Conservation (phyloP, 805 yeast species). For the Sungouiella blattae region DNA sequence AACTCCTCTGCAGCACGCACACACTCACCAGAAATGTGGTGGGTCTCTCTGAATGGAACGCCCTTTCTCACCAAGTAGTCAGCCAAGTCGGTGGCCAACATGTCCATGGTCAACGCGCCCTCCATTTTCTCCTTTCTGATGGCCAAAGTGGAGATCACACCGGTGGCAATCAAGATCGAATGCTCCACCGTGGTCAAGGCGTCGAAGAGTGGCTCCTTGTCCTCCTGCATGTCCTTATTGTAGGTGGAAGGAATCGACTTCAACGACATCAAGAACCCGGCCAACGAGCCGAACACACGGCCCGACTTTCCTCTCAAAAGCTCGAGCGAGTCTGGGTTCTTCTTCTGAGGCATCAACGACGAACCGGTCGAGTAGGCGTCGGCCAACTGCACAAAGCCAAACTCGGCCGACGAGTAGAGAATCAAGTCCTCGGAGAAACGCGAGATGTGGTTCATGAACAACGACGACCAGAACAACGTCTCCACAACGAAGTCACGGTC, state of each 20-base stretch:
- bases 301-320: conserved; percentile 96
- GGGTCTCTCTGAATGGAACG: conserved; percentile 98
- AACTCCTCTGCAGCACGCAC: conserved; percentile 85
- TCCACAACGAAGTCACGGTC: conserved; percentile 98
- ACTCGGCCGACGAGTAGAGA: conserved; percentile 95
- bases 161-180: conserved; percentile 91
- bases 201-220: conserved; percentile 97
- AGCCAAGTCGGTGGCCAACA: conserved; percentile 98
- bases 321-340: conserved; percentile 95
- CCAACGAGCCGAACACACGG: conserved; percentile 89
- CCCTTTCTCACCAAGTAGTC: conserved; percentile 97
- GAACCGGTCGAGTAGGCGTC: conserved; percentile 99
- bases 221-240: conserved; percentile 98
- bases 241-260: conserved; percentile 98
- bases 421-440: conserved; percentile 93
- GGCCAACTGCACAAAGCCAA: conserved; percentile 87
- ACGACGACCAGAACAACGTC: conserved; percentile 89
- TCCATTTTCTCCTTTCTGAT: conserved; percentile 77
- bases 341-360: conserved; percentile 98
- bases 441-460: conserved; percentile 94
- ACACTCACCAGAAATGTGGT: conserved; percentile 97
- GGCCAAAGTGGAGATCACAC: conserved; percentile 83
- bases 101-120: conserved; percentile 92
- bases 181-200: conserved; percentile 87
- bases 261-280: conserved; percentile 94